Conservation (phyloP, 2,329 filamentous ascomycete genomes). For the Nigrospora oryzae region DNA sequence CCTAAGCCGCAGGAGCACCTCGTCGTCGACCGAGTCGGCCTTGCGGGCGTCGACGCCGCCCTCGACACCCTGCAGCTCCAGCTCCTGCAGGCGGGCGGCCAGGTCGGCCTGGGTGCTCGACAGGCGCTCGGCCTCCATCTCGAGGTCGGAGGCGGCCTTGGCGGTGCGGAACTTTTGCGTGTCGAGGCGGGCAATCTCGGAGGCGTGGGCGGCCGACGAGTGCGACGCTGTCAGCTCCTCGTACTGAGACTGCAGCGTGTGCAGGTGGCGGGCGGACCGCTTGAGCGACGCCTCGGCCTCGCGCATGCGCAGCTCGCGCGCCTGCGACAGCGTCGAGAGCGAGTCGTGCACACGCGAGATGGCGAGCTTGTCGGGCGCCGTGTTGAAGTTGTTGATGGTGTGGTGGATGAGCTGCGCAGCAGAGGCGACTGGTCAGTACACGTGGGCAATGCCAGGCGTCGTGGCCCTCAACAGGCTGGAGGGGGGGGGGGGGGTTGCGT, state of each 20-base stretch:
- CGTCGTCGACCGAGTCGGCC: constrained; percentile 47
- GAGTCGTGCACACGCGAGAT: constrained; percentile 79
- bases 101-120: constrained; percentile 70
- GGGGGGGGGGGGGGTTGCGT: constrained; percentile 24
- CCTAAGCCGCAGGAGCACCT: constrained; percentile 68
- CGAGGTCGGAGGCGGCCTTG: constrained; percentile 81
- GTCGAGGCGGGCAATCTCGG: constrained; percentile 77
- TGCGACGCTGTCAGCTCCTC: constrained; percentile 66
- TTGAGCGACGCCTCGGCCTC: constrained; percentile 61
- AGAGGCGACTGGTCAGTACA: constrained; percentile 1
- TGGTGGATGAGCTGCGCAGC: constrained; percentile 70
- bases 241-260: constrained; percentile 67
- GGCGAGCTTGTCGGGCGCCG: constrained; percentile 75
- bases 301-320: constrained; percentile 68
- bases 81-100: constrained; percentile 64
- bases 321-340: constrained; percentile 72
- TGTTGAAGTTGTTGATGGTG: constrained; percentile 93
- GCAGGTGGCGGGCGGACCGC: constrained; percentile 67
- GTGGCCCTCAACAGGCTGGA: not conserved
- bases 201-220: constrained; percentile 72
- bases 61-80: constrained; percentile 83
- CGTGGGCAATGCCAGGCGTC: too few relatives aligned
- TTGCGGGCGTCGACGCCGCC: constrained; percentile 38
- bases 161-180: constrained; percentile 90
- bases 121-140: constrained; percentile 92